Evolutionary conservation across 164 flowering plant genomes (phyloP), one percentile per base, ranked within the genome.

Genomic region (Piper longum): DNA sequence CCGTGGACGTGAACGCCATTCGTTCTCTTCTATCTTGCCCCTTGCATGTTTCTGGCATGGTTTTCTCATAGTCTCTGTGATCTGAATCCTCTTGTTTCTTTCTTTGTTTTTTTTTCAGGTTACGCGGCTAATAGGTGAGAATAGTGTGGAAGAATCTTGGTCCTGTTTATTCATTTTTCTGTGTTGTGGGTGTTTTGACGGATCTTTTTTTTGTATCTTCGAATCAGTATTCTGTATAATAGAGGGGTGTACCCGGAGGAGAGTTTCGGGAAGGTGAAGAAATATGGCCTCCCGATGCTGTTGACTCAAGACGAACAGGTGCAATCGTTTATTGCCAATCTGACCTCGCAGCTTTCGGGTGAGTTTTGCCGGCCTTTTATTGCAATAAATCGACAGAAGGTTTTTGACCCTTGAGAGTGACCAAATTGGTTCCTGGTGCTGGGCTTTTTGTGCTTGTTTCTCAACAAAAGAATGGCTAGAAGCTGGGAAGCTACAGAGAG

Each of bases 71-170:
- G 19, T 60, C 44, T 41, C 1, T 62, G 16, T n/a, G 62, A 7
- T 5, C 7, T 68, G 41, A 52, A 62, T 56, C 62, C 52, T 39
- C 17, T 0, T 56, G n/a, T 26, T 41, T 55, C 16, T 68, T 64
- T 9, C 41, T 16, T 66, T 41, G 7, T 57, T n/a, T 14, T 26
- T 63, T 70, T 64, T 51, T 67, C 86, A 92, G 96, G 96, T 63
- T 90, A 88, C 77, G 92, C 99, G 41, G 97, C 99, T n/a, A 93
- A 93, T 76, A 93, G 96, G 97, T 90, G 69, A 66, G 71, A 62
- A 43, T 16, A 14, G 3, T 2, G 26, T 57, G 2, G 16, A 16
- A 5, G 64, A 43, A 55, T 43, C 56, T 26, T 26, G 52, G 13
- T 5, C 4, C 61, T 6, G 11, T 55, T 4, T 55, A 41, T 55